Conservation (phyloP, 495 filamentous ascomycete genomes). For the Stereocaulon alpinum region DNA sequence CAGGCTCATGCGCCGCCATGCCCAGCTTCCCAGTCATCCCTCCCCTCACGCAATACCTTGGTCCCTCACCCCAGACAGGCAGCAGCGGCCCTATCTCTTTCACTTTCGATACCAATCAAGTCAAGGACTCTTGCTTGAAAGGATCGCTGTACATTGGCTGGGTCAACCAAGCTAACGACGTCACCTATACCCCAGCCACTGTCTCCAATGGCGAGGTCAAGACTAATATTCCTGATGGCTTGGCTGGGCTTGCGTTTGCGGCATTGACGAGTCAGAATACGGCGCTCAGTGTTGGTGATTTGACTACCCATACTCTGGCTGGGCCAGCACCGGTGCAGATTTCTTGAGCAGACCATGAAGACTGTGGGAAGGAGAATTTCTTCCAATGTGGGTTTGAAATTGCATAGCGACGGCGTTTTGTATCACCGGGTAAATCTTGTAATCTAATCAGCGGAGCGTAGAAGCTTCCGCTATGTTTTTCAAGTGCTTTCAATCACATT, state of each 20-base stretch:
- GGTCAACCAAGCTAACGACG: slow-evolving; percentile 17
- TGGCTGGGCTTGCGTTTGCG: slow-evolving; percentile 16
- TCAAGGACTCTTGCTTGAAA: neutral
- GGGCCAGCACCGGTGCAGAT: slow-evolving; percentile 14
- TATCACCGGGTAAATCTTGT: too few relatives aligned
- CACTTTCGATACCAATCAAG: neutral
- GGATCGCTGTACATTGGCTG: slow-evolving; percentile 8
- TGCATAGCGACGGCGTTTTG: too few relatives aligned
- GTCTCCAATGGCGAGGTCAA: neutral
- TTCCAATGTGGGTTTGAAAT: too few relatives aligned
- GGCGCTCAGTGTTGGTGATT: slow-evolving; percentile 5
- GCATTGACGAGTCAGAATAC: slow-evolving; percentile 11
- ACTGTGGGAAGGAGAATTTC: neutral
- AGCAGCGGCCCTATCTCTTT: neutral
- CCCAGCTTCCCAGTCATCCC: slow-evolving; percentile 1
- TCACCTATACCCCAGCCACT: slow-evolving; percentile 7
- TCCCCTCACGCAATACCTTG: neutral
- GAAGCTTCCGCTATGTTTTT: too few relatives aligned
- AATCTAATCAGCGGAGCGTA: too few relatives aligned
- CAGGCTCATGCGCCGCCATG: slow-evolving; percentile 39
- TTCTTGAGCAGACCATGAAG: neutral
- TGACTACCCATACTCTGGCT: slow-evolving; percentile 10
- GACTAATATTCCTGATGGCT: slow-evolving; percentile 3
- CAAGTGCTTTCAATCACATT: too few relatives aligned
- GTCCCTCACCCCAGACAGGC: neutral